Conservation (phyloP, 208 protist genomes). For the Herpetomonas tarakana region DNA sequence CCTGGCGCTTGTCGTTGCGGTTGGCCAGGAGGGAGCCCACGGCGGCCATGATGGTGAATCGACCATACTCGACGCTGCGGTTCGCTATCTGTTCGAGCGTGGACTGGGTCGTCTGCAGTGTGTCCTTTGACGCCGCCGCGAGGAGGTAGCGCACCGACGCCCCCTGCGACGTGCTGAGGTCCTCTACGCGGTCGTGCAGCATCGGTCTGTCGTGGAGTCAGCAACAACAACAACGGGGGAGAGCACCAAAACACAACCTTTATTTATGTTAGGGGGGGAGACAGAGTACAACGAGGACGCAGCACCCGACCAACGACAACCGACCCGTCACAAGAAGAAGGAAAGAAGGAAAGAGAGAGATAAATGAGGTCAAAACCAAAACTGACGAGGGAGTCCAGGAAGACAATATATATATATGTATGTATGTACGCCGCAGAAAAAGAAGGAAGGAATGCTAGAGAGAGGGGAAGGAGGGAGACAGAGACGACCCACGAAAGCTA, state of each 20-base stretch:
- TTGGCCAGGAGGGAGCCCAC: conserved; percentile 26
- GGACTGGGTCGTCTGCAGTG: conserved; percentile 62
- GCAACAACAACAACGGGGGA: too few species aligned
- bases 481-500: conserved; percentile 6
- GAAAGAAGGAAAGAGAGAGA: conserved; percentile 4
- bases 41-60: conserved; percentile 49
- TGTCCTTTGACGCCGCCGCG: conserved; percentile 39
- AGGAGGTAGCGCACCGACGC: conserved; percentile 75
- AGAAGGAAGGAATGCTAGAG: conserved; percentile 6
- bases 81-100: conserved; percentile 63
- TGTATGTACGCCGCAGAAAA: background rate
- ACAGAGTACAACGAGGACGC: too few species aligned
- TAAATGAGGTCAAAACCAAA: background rate
- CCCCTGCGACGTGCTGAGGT: conserved; percentile 62
- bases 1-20: conserved; percentile 28
- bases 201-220: conserved; percentile 22
- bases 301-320: too few species aligned
- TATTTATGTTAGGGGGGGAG: too few species aligned
- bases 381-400: background rate
- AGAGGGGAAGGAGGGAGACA: conserved; percentile 6
- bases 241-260: too few species aligned
- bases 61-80: conserved; percentile 49
- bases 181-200: conserved; percentile 75
- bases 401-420: too few species aligned
- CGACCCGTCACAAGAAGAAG: too few species aligned